Conservation (phyloP, 768 basidiomycete genomes). For the Tricholoma terreum region DNA sequence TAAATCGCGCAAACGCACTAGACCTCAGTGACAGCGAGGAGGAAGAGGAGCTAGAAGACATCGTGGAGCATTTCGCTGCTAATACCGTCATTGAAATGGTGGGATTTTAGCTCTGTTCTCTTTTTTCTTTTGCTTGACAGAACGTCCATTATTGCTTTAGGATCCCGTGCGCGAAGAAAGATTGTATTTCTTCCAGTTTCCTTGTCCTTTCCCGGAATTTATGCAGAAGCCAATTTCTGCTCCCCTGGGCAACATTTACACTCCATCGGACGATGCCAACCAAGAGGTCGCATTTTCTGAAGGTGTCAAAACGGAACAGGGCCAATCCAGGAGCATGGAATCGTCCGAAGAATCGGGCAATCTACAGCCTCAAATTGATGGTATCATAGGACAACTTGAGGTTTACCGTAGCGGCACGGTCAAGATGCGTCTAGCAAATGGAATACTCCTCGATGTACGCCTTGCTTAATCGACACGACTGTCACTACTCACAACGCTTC, state of each 20-base stretch:
- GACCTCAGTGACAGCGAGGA: constrained; percentile 75
- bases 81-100: constrained; percentile 41
- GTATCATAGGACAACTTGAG: constrained; percentile 80
- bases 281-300: constrained; percentile 67
- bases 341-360: constrained; percentile 19
- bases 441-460: constrained; percentile 78
- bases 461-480: constrained; percentile 6
- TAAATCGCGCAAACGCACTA: constrained; percentile 56
- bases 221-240: constrained; percentile 28
- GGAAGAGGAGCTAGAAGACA: constrained; percentile 75
- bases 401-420: constrained; percentile 82
- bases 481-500: background rate
- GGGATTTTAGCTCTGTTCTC: constrained; percentile 8
- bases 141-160: constrained; percentile 15
- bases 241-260: constrained; percentile 26
- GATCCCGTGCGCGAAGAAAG: constrained; percentile 57
- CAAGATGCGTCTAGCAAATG: constrained; percentile 81
- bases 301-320: constrained; percentile 51
- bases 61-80: constrained; percentile 65
- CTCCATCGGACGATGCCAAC: constrained; percentile 27
- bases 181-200: constrained; percentile 90
- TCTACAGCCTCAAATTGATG: constrained; percentile 50
- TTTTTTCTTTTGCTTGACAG: background rate
- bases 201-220: constrained; percentile 79
- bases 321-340: constrained; percentile 21